Base-by-base conservation (phyloP, 2,329 filamentous ascomycete genomes). In the Monosporascus ibericus region DNA sequence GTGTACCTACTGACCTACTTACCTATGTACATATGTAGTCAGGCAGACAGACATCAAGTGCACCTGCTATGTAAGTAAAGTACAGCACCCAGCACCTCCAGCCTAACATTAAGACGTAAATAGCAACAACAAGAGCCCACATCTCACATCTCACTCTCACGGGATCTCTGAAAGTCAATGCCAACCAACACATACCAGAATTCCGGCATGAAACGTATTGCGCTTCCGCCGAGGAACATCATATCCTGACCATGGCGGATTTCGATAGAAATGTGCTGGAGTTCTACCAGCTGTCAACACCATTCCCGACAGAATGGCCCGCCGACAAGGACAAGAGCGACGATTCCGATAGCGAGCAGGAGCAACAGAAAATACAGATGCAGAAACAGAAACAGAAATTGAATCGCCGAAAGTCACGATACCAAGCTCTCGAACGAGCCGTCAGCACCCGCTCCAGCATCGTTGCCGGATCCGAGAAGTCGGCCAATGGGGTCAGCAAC, bases 291-390 rank as follows among this genome's bases (percentile, higher is more conserved):
- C 81, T 97, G 48, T 80, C 86, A 42, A 88, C 80, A 15, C 77
- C 88, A 20, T 92, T 84, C 68, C 92, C 92, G 2, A 81, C 82
- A 37, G 84, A 89, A 76, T 97, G 92, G 92, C 92, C 92, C 1
- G 76, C 84, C 48, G 88, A 95, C 63, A 86, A 90, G 68, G 60
- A 65, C 65, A 80, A 85, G 52, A 84, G 81, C 64, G 85, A 87
- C 68, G 81, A 75, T 47, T 86, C 81, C 20, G 87, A 85, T 47
- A 82, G 74, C 49, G 84, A 82, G 49, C 77, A 78, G 44, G 77
- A 80, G 39, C 60, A 69, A 48, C 64, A 70, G 53, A 69, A 67
- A 48, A 76, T 77, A 66, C 69, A 74, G 49, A 76, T 78, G 60
- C 63, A 76, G 58, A 78, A 76, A 34, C 30, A 34, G 49, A 76